Evolutionary conservation across 805 yeast species (phyloP), one percentile per base, ranked within the genome.

Genomic region (Teunomyces cretensis): DNA sequence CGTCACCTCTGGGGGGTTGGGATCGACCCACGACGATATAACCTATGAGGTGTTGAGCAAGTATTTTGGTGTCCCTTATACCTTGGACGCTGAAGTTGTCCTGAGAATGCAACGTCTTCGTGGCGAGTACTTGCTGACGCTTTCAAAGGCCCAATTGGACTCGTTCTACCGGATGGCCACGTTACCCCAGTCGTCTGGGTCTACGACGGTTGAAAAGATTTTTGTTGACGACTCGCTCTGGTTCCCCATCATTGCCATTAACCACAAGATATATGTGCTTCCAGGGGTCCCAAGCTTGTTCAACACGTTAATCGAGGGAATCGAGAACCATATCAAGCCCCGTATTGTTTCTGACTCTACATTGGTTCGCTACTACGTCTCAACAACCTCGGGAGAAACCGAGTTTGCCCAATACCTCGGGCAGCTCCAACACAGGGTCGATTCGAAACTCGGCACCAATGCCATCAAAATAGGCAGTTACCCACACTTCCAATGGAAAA

Each of bases 1-100:
- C 6, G 78, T 86, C 16, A 87, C 95, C 1, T 75, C 85, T 44
- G 86, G 88, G 27, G 84, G 75, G 1, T 87, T 89, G 47, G 97
- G 97, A 0, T 87, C 96, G 4, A 89, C 96, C 0, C 96, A 88
- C 55, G 96, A 89, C 59, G 97, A 89, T 60, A 84, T 89, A 48
- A 88, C 96, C 0, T 89, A 89, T 61, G 81, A 79, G 42, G 73
- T 87, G 1, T 61, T 89, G n/a, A 88, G 92, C 1, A 76, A 75
- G 51, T 85, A 86, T 6, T 88, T 73, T 51, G 63, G 63, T 1
- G 57, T 86, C 6, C 75, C 76, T 0, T 62, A 81, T 46, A 62
- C 60, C 36, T 58, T 83, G 13, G 84, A 89, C 60, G 55, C 64
- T 17, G 81, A 74, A 26, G 81, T 88, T 2, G 84, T 79, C 14